Percentiles rank a stretch among this genome's conserved stretches.
Evolutionary conservation across 2,329 filamentous ascomycete genomes (phyloP).

Genomic region (Podosphaera fusca): DNA sequence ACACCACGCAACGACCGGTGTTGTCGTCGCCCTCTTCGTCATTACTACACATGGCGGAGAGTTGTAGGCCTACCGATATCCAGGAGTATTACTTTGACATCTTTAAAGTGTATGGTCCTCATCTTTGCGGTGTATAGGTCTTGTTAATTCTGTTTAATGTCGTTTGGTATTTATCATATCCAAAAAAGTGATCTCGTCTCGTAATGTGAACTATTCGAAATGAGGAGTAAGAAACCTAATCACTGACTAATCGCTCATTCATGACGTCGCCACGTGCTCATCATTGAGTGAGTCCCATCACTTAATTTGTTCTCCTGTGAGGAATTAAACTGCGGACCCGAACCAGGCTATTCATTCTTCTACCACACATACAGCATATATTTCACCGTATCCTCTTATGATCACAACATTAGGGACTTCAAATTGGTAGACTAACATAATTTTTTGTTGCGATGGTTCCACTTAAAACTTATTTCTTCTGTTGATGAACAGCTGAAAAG

Average conservation of each 20-base stretch:
- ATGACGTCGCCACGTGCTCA: not conserved
- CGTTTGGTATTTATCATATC: no score
- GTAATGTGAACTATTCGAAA: not conserved
- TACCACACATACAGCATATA: no score
- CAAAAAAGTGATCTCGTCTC: no score
- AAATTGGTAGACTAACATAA: no score
- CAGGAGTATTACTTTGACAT: slow-evolving; percentile 11
- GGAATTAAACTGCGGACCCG: not conserved
- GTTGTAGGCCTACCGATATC: slow-evolving; percentile 14
- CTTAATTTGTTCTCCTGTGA: not conserved
- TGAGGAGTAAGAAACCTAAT: not conserved
- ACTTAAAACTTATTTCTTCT: no score
- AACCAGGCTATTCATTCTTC: no score
- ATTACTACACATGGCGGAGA: no score
- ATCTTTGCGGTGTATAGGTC: not conserved
- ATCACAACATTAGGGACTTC: no score
- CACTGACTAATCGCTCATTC: not conserved
- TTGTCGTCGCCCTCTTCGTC: not conserved
- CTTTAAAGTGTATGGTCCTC: not conserved
- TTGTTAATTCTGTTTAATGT: not conserved
- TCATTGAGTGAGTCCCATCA: not conserved
- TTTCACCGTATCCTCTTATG: no score
- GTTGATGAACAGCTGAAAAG: no score
- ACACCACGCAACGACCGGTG: slow-evolving; percentile 4
- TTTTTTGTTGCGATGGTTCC: no score